Evolutionary conservation across 306 rosid species (phyloP), one percentile per base, ranked within the genome.

Genomic region (Vigna trinervia): DNA sequence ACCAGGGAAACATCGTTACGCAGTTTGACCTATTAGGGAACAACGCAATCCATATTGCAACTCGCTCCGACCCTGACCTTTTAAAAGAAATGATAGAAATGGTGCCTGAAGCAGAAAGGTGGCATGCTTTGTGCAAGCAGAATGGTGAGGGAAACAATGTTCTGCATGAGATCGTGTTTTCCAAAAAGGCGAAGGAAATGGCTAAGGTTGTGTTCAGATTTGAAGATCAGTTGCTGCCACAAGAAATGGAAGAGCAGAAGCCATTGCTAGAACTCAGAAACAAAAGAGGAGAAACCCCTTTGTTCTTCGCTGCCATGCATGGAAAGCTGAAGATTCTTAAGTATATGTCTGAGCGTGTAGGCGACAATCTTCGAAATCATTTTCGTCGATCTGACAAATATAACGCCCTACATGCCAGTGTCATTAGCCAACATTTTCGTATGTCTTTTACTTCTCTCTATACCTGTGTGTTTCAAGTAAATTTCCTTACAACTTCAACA

Each of bases 201-300:
- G 73, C 43, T 5, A 43, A 36, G 38, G 73, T 76, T 15, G 28
- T 76, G 3, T 61, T 76, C 15, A 14, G 23, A 10, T n/a, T n/a
- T 47, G 80, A 76, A 34, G 12, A 22, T 36, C 20, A 32, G 58
- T 22, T 47, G 50, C 15, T 1, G 8, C 17, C 46, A 32, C 4
- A 0, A 10, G 1, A 4, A 22, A 6, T 13, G 8, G 61, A 45
- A n/a, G 20, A 14, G 0, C 51, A 52, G 13, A 2, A 11, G 19
- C 1, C 56, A 26, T 26, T 77, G 4, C 0, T 77, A 2, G 81
- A 66, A 57, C 0, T n/a, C 3, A 1, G 0, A 36, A 77, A 51
- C 70, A 2, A 1, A 4, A 38, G 26, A 19, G 75, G 75, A 6
- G 79, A 80, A 80, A 73, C 75, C 5, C 79, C 84, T 7, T 30